Percentiles rank a stretch among this genome's conserved stretches.
phyloP scores from a whole-genome alignment of 2,329 filamentous ascomycete genomes.

The Cordyceps cateniannulata region DNA sequence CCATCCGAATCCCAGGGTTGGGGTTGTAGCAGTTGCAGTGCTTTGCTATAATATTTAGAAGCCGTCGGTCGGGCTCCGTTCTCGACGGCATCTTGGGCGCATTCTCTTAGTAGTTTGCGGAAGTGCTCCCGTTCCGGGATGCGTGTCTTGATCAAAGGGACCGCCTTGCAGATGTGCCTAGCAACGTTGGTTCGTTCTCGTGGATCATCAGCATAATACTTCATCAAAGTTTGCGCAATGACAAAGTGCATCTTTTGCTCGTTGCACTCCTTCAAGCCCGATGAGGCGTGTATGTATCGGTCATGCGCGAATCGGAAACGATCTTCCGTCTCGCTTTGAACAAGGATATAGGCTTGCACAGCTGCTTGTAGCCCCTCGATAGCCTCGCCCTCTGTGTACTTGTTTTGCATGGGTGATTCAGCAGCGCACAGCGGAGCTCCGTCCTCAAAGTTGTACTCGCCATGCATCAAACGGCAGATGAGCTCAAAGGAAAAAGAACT shows the following conservation, averaged over 20 bases:
- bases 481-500: slow-evolving; percentile 78
- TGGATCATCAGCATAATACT: slow-evolving; percentile 57
- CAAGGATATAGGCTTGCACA: slow-evolving; percentile 72
- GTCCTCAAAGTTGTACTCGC: slow-evolving; percentile 59
- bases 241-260: slow-evolving; percentile 82
- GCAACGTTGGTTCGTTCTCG: slow-evolving; percentile 66
- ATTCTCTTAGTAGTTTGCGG: slow-evolving; percentile 69
- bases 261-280: slow-evolving; percentile 62
- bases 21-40: slow-evolving; percentile 71
- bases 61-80: slow-evolving; percentile 78
- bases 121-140: slow-evolving; percentile 58
- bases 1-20: slow-evolving; percentile 66
- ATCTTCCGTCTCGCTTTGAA: slow-evolving; percentile 78
- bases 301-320: slow-evolving; percentile 85
- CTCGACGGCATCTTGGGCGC: slow-evolving; percentile 71
- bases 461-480: slow-evolving; percentile 68
- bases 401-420: slow-evolving; percentile 16
- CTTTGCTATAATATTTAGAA: slow-evolving; percentile 72
- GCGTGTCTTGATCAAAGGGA: slow-evolving; percentile 64
- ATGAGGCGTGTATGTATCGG: slow-evolving; percentile 71
- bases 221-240: slow-evolving; percentile 74
- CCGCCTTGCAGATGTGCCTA: slow-evolving; percentile 72
- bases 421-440: slow-evolving; percentile 34
- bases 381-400: slow-evolving; percentile 59
- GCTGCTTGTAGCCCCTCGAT: slow-evolving; percentile 76